Evolutionary conservation across 2,329 filamentous ascomycete species (phyloP).

Genomic region (Diaporthe capsici): DNA sequence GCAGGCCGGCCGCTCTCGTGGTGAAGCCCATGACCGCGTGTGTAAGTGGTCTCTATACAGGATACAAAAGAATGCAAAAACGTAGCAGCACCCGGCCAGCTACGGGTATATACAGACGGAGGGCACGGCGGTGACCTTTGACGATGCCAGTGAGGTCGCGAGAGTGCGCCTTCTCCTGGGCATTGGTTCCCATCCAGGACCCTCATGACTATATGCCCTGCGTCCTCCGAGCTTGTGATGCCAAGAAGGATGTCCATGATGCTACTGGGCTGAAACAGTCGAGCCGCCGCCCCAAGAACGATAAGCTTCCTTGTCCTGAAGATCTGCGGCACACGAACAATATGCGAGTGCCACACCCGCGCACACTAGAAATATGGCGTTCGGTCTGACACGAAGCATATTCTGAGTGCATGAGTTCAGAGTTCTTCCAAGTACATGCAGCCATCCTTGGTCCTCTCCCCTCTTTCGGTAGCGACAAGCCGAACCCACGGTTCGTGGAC

Average conservation of each 20-base stretch:
- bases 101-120: constrained; percentile 27
- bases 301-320: constrained; percentile 28
- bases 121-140: constrained; percentile 13
- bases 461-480: not conserved
- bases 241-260: constrained; percentile 39
- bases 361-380: constrained; percentile 9
- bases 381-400: constrained; percentile 20
- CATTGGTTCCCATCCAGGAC: not conserved
- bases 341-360: constrained; percentile 26
- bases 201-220: constrained; percentile 29
- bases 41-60: constrained; percentile 7
- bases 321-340: constrained; percentile 30
- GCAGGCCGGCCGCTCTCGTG: constrained; percentile 34
- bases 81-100: constrained; percentile 38
- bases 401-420: not conserved
- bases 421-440: constrained; percentile 10
- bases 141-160: constrained; percentile 33
- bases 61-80: constrained; percentile 15
- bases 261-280: constrained; percentile 37
- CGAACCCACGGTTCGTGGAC: not conserved
- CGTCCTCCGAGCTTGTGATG: constrained; percentile 22
- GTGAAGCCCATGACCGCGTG: constrained; percentile 22
- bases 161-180: not conserved
- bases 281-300: constrained; percentile 18
- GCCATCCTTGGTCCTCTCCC: not conserved